Evolutionary conservation across 2,329 filamentous ascomycete genomes (phyloP), one percentile per base, ranked within the genome.

Genomic region (Lachnellula occidentalis): DNA sequence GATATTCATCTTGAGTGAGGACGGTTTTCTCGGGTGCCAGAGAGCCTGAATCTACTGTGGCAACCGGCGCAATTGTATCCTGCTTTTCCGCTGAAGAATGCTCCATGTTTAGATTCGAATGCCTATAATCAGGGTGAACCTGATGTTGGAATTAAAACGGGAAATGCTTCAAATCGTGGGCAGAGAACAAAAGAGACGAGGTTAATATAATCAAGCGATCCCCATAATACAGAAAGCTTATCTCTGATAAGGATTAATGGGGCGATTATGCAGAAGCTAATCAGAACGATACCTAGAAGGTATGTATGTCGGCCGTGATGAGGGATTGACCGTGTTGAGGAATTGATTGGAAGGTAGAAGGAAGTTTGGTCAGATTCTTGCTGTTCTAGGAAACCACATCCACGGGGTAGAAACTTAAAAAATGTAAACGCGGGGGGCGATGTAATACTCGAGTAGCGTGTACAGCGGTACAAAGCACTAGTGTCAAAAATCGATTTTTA

Each of bases 1-100:
- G 62, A 51, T 68, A 69, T 52, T 71, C 69, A 51, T 71, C 68
- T 45, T 53, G 22, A 7, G 56, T 58, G 11, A 62, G 52, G 4
- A 57, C 21, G 19, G 50, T 61, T 45, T 62, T 61, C 14, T 51
- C 46, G 36, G 37, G 45, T 21, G 46, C 51, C 31, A 56, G 48
- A 5, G 54, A 60, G 6, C 41, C 43, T 4, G 51, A 31, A 3
- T 55, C 50, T n/a, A 22, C 31, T n/a, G 19, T 45, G n/a, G 50
- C 9, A 7, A 51, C 37, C 4, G 57, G 50, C 43, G 54, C 42
- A 27, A 61, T 59, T 36, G 54, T 48, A 43, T 57, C 54, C 7
- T 56, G 51, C 5, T 34, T 49, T 5, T 24, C 39, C 8, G 46
- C 55, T 8, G 24, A 17, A 17, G 24, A 48, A 17, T 53, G 55